A percentile compares a stretch with the other conserved stretches of the same genome.
phyloP scores from a whole-genome alignment of 1,284 basidiomycete genomes.

The Marasmius oreades region DNA sequence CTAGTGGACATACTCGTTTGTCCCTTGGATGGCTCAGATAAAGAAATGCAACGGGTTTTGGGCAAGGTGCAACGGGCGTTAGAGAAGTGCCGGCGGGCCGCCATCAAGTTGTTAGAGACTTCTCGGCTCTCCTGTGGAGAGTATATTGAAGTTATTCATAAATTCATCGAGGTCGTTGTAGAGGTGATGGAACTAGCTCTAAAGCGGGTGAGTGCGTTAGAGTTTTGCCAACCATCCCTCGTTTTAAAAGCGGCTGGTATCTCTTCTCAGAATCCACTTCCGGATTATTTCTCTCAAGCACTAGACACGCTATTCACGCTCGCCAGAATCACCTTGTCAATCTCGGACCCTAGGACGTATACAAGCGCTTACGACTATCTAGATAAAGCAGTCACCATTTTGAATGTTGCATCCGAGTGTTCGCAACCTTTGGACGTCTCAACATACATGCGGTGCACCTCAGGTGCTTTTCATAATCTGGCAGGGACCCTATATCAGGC shows the following conservation, averaged over 20 bases:
- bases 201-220: slow-evolving; percentile 22
- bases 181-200: slow-evolving; percentile 25
- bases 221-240: neutral
- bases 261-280: slow-evolving; percentile 24
- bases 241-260: neutral
- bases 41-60: slow-evolving; percentile 32
- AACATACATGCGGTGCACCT: slow-evolving; percentile 62
- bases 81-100: slow-evolving; percentile 53
- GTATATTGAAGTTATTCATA: slow-evolving; percentile 7
- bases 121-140: neutral
- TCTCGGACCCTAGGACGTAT: slow-evolving; percentile 50
- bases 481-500: slow-evolving; percentile 63
- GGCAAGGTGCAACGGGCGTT: slow-evolving; percentile 56
- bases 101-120: slow-evolving; percentile 42
- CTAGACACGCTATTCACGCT: slow-evolving; percentile 63
- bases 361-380: slow-evolving; percentile 45
- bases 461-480: slow-evolving; percentile 64
- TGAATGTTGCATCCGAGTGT: slow-evolving; percentile 23
- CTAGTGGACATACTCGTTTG: slow-evolving; percentile 9
- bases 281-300: slow-evolving; percentile 42
- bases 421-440: slow-evolving; percentile 28
- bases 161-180: slow-evolving; percentile 28
- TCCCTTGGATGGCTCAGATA: slow-evolving; percentile 20
- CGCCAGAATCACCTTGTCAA: slow-evolving; percentile 43
- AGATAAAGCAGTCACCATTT: slow-evolving; percentile 34